Conservation (phyloP, 1,284 basidiomycete species). For the Marasmius sp. region DNA sequence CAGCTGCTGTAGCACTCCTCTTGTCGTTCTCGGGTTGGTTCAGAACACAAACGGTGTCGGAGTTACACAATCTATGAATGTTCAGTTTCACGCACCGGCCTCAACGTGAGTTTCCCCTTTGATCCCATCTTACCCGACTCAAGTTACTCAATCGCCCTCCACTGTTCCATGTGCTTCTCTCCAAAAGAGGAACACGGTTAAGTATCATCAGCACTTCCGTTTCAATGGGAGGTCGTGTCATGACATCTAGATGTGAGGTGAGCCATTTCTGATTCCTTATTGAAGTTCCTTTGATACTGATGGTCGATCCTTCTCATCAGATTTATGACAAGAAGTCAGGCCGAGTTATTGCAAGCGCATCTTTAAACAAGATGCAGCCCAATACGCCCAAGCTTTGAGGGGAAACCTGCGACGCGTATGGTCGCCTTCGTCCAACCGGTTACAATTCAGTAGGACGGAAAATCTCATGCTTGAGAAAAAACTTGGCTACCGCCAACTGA, state of each 20-base stretch:
- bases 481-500: no score
- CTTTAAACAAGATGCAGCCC: constrained; percentile 71
- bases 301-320: constrained; percentile 30
- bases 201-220: constrained; percentile 62
- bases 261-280: constrained; percentile 16
- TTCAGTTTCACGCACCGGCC: constrained; percentile 67
- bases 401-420: background rate
- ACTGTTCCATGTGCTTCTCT: background rate
- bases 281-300: constrained; percentile 7
- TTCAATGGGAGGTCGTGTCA: constrained; percentile 62
- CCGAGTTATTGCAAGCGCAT: constrained; percentile 58
- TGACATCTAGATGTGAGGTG: constrained; percentile 70
- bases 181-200: constrained; percentile 52
- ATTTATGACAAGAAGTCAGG: constrained; percentile 56
- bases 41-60: constrained; percentile 67
- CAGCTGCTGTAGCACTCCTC: constrained; percentile 64
- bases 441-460: background rate
- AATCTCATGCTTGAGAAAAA: background rate
- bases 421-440: background rate
- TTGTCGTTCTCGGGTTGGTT: constrained; percentile 61
- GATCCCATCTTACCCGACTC: background rate
- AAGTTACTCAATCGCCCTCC: background rate
- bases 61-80: constrained; percentile 67
- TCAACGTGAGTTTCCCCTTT: constrained; percentile 43
- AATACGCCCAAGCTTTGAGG: constrained; percentile 26